These are phyloP conservation scores for Myxozyma vanderwaltii DNA, from an alignment of 805 yeast species.

Conservation along the genomic window DNA sequence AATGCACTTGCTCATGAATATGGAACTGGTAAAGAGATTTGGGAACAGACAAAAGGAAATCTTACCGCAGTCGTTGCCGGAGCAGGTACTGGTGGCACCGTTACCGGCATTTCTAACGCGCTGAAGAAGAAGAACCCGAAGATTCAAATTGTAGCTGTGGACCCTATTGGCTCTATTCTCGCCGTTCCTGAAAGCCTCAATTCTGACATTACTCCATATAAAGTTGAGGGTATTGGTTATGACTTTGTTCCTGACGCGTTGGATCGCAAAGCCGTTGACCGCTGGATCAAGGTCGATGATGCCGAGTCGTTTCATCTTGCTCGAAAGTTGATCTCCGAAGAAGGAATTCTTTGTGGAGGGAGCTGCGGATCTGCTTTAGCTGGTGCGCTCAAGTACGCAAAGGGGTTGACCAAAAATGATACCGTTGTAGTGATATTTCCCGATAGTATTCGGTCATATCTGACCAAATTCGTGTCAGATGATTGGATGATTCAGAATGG, in stretches of 20 bases:
- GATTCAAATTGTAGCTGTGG: slow-evolving; percentile 73
- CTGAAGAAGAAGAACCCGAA: slow-evolving; percentile 69
- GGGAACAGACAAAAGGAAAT: slow-evolving; percentile 74
- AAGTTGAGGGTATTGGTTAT: slow-evolving; percentile 90
- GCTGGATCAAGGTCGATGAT: slow-evolving; percentile 86
- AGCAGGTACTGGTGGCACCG: slow-evolving; percentile 94
- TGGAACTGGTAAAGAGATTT: slow-evolving; percentile 84
- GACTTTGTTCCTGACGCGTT: slow-evolving; percentile 85
- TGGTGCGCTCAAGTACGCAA: slow-evolving; percentile 71
- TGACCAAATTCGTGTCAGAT: slow-evolving; percentile 85
- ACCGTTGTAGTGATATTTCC: slow-evolving; percentile 81
- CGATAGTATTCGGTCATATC: slow-evolving; percentile 81
- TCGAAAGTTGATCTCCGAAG: slow-evolving; percentile 77
- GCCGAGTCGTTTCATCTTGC: slow-evolving; percentile 77
- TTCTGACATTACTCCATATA: slow-evolving; percentile 56
- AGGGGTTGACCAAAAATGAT: slow-evolving; percentile 71
- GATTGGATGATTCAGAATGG: slow-evolving; percentile 86
- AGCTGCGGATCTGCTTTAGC: slow-evolving; percentile 82
- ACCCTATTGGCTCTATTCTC: slow-evolving; percentile 82
- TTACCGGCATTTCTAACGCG: slow-evolving; percentile 76
- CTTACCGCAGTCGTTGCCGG: slow-evolving; percentile 81
- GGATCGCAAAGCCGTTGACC: slow-evolving; percentile 64
- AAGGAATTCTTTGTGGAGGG: slow-evolving; percentile 89
- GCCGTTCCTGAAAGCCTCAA: slow-evolving; percentile 78
- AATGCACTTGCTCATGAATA: slow-evolving; percentile 83